Evolutionary conservation across 441 rosid genomes (phyloP), one percentile per base, ranked within the genome.

Genomic region (Adansonia gregorii): DNA sequence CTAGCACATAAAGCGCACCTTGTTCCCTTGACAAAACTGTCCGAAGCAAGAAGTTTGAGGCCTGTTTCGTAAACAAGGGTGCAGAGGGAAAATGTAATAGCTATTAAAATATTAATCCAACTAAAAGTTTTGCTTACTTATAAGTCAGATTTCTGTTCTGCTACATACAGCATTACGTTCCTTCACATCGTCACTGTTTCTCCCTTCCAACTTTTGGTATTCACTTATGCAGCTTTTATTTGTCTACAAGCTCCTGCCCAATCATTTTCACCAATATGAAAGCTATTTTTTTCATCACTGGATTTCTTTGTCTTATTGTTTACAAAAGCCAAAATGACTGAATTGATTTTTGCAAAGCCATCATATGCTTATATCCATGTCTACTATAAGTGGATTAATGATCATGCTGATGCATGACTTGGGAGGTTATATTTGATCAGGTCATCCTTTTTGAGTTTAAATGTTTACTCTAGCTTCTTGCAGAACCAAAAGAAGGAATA

Each of bases 401-500:
- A 61, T 61, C 52, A 15, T 67, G 54, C 39, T 54, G 49, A 35
- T 58, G 45, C 48, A 51, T 27, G 49, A 66, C 5, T 48, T 66
- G 35, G 76, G 65, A 75, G 79, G 27, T 68, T 77, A 54, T 78
- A 12, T 31, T 67, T 75, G 52, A 9, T 68, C 55, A 76, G 70
- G 67, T 71, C 70, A 77, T 75, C 51, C 31, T 73, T 79, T 83
- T 79, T 83, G 20, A 79, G 76, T 55, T 54, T 67, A 61, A 73
- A 79, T 85, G 75, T 75, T 82, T 78, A 63, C 77, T 69, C 72
- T 73, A 68, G 78, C 78, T 83, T 41, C 56, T 81, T 84, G 80
- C 87, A 90, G 97, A 81, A 80, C 80, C 82, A 10, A 83, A 78
- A 85, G 78, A 60, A 73, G 49, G 58, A 70, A 35, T 81, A 15